These are phyloP conservation scores for Benincasa hispida DNA, from an alignment of 306 rosid genomes.

Conservation along the genomic window DNA sequence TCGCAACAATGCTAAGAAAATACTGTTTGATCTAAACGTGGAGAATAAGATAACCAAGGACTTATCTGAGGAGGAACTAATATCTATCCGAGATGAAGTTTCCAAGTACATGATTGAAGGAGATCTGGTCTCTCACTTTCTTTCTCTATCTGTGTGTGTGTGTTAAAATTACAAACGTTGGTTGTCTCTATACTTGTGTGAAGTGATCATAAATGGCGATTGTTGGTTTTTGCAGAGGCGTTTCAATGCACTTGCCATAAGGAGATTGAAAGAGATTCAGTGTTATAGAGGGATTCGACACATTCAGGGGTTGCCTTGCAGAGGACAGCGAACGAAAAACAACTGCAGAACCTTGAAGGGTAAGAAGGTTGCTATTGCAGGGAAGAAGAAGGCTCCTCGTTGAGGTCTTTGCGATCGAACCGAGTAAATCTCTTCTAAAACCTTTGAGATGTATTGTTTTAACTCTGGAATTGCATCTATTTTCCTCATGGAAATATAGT, in stretches of 20 bases:
- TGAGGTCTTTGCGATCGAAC: slow-evolving; percentile 7
- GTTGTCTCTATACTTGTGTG: not conserved
- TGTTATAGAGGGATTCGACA: slow-evolving; percentile 89
- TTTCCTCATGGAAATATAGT: not conserved
- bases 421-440: not conserved
- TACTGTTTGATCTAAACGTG: slow-evolving; percentile 50
- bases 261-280: slow-evolving; percentile 89
- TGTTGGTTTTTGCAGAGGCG: slow-evolving; percentile 42
- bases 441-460: not conserved
- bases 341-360: slow-evolving; percentile 94
- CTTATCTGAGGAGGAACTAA: slow-evolving; percentile 64
- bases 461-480: not conserved
- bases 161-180: not conserved
- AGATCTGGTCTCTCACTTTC: slow-evolving; percentile 41
- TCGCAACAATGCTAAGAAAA: slow-evolving; percentile 45
- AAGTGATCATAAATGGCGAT: not conserved
- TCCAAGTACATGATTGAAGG: slow-evolving; percentile 87
- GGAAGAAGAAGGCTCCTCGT: slow-evolving; percentile 65
- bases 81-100: slow-evolving; percentile 63
- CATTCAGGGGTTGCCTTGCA: slow-evolving; percentile 80
- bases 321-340: slow-evolving; percentile 92
- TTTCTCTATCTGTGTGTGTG: not conserved
- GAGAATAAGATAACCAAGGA: slow-evolving; percentile 87
- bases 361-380: slow-evolving; percentile 73
- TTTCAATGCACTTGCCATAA: slow-evolving; percentile 67